A percentile compares a stretch with the other conserved stretches of the same genome.
phyloP scores from a whole-genome alignment of 768 basidiomycete genomes.

The Mrakia blollopis region DNA sequence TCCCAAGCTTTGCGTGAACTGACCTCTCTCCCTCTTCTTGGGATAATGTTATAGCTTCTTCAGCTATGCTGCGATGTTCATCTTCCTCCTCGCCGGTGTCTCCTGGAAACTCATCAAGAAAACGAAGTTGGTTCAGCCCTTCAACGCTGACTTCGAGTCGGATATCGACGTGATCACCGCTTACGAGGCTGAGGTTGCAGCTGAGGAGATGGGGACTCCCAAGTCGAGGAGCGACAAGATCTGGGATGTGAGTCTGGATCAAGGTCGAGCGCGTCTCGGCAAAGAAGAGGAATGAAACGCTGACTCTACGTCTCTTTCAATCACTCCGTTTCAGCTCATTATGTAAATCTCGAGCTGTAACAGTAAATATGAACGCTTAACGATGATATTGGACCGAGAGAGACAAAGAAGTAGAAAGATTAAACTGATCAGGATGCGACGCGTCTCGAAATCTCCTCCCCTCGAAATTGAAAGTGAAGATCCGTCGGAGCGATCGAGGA shows the following conservation, averaged over 20 bases:
- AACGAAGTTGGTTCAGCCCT: not conserved
- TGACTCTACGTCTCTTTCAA: too few species aligned
- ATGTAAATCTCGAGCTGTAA: too few species aligned
- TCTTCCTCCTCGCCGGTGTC: not conserved
- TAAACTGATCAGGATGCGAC: too few species aligned
- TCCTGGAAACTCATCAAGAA: not conserved
- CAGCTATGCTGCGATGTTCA: not conserved
- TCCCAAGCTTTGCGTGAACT: not conserved
- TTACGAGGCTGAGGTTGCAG: not conserved
- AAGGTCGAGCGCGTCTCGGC: too few species aligned
- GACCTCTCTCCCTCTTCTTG: not conserved
- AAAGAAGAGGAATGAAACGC: too few species aligned
- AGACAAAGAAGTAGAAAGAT: too few species aligned
- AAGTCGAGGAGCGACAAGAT: not conserved
- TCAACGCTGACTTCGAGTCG: not conserved
- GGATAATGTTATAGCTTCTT: not conserved
- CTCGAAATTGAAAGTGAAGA: too few species aligned
- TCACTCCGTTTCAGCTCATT: too few species aligned
- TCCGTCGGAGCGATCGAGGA: too few species aligned
- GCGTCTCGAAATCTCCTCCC: too few species aligned
- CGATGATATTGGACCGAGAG: too few species aligned
- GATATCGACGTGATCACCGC: not conserved
- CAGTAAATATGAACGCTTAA: too few species aligned
- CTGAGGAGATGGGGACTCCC: not conserved
- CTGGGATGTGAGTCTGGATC: not conserved